Base-by-base conservation (phyloP, 805 yeast species). In the Blastobotrys peoriensis region DNA sequence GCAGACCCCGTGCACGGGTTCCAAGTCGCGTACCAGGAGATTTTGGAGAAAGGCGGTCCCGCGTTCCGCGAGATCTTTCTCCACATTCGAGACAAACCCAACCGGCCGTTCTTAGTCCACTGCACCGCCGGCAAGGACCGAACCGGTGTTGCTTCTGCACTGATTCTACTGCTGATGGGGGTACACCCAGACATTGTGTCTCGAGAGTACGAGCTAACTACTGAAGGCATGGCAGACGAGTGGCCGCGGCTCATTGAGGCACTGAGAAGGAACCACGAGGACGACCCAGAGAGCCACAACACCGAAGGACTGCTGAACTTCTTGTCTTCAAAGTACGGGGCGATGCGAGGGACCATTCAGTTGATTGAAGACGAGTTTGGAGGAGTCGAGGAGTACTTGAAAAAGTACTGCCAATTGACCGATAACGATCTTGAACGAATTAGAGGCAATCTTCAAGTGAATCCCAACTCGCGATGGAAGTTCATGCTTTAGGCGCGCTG, bases 61-160 rank as follows among this genome's bases (percentile, higher is more conserved):
- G 67, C 76, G 3, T 81, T 74, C 57, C 68, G 65, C 38, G 58
- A 59, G 5, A 71, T 86, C 25, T 75, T 85, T 54, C 61, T 65
- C 38, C 76, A 69, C 55, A 65, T 86, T 38, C 67, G 79, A 38
- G 86, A 82, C 46, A 60, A 68, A 34, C 73, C 78, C 2, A 61
- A 65, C n/a, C 66, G 64, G 17, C 73, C 76, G 2, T 64, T 86
- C 46, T 62, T 82, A 6, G 76, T 80, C 61, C 91, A 85, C 58
- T 86, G 95, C 63, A 77, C 89, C 3, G 91, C 91, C 1, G 95
- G 95, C 2, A 86, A 86, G 60, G 95, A 86, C 59, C 73, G 95
- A 36, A 86, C 95, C 0, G 95, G 95, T 0, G 70, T 85, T 10
- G 59, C 83, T 51, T 74, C 81, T 2, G 83, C 86, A 79, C 60